Conservation (phyloP, 2,329 filamentous ascomycete genomes). For the Torrubiellomyces zombiae region DNA sequence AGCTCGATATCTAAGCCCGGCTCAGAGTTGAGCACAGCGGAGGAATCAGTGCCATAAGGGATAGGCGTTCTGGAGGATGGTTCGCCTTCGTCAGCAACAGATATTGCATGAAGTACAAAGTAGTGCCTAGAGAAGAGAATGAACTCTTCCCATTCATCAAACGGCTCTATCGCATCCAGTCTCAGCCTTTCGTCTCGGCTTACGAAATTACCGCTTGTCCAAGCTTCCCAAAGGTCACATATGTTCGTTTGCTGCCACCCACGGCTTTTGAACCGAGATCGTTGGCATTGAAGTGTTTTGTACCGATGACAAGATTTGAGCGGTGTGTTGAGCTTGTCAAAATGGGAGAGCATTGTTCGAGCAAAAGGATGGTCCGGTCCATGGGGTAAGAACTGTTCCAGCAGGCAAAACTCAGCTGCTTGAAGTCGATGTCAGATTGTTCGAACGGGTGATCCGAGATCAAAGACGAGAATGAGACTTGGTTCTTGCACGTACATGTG, state of each 20-base stretch:
- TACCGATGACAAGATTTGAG: constrained; percentile 60
- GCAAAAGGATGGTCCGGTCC: constrained; percentile 70
- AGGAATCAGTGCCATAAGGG: too few species aligned
- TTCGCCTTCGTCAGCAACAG: too few species aligned
- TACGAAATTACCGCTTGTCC: constrained; percentile 55
- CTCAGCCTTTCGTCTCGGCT: constrained; percentile 36
- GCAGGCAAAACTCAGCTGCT: constrained; percentile 61
- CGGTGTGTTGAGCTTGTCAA: constrained; percentile 63
- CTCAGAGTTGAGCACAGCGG: too few species aligned
- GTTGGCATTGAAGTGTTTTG: constrained; percentile 48
- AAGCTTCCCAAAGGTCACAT: constrained; percentile 66
- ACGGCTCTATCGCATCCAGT: constrained; percentile 60
- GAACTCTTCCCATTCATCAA: constrained; percentile 96
- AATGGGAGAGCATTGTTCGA: constrained; percentile 69
- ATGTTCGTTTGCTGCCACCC: constrained; percentile 51
- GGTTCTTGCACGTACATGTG: constrained; percentile 35
- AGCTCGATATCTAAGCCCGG: constrained; percentile 6
- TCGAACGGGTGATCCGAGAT: too few species aligned
- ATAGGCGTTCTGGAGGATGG: too few species aligned
- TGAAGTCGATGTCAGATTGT: constrained; percentile 1
- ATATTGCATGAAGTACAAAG: constrained; percentile 58
- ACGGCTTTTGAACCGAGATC: constrained; percentile 45
- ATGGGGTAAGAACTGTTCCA: constrained; percentile 75
- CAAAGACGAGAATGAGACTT: too few species aligned
- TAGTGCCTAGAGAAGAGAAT: constrained; percentile 74